Evolutionary conservation across 352 stramenopile species (phyloP), one percentile per base, ranked within the genome.

Genomic region (Pythium vanterpoolii): DNA sequence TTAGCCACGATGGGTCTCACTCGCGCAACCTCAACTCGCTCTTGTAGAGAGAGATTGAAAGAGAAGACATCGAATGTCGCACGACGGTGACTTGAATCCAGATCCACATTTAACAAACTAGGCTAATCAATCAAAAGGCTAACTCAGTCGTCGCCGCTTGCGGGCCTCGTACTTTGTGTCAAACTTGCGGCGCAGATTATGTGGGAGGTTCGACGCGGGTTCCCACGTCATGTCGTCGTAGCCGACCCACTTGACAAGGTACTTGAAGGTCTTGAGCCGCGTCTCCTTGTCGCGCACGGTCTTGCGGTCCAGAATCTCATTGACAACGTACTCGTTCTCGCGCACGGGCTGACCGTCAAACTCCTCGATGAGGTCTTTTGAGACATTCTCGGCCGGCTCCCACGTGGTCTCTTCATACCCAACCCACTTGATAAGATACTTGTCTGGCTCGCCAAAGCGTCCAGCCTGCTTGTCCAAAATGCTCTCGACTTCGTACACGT

Each of bases 241-340:
- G 56, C 83, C 81, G 39, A 93, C 75, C 83, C 83, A 93, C 64
- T 91, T 91, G 66, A 93, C 82, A n/a, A 86, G 73, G 69, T 91
- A 93, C 67, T 89, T 74, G 57, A 87, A 76, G 26, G 69, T 86
- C 68, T 88, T 89, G 54, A 93, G 75, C 40, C 66, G 73, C 39
- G 79, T 93, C 23, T 72, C 45, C 38, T 75, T 72, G 69, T 93
- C 81, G 46, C 79, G 79, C 57, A 84, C 78, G 24, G 69, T 76
- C 56, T 75, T 86, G 39, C 80, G 77, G 58, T 93, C 80, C 19
- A 78, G 38, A 40, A 93, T 89, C 28, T 90, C 73, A 51, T 90
- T 68, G 45, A 92, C 80, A 5, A 79, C 73, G 72, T 87, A 93
- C 68, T 90, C 83, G 56, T 89, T 77, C 51, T 87, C 80, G n/a